phyloP scores from a whole-genome alignment of 192 early-diverging fungal species.

The Pilaira anomala region DNA sequence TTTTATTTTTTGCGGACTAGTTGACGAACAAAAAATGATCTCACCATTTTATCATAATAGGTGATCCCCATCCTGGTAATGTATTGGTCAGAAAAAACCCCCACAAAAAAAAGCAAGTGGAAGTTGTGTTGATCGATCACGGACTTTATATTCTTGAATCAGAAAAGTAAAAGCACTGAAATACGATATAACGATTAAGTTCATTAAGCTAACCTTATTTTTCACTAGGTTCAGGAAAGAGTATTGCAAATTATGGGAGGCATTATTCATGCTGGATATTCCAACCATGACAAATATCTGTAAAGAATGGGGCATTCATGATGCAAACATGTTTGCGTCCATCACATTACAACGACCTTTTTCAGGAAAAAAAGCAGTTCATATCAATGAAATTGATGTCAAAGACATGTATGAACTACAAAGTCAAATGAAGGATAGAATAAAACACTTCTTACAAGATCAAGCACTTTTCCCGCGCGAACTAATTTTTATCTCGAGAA shows the following conservation, averaged over 20 bases:
- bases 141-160: conserved; percentile 85
- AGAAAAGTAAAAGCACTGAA: conserved; percentile 19
- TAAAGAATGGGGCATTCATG: conserved; percentile 65
- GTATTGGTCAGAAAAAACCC: conserved; percentile 75
- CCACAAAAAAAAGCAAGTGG: conserved; percentile 32
- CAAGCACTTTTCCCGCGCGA: conserved; percentile 77
- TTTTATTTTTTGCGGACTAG: too few relatives aligned
- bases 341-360: conserved; percentile 68
- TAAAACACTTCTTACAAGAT: conserved; percentile 67
- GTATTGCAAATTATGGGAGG: conserved; percentile 85
- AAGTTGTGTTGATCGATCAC: conserved; percentile 78
- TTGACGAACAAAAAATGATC: not conserved
- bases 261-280: conserved; percentile 74
- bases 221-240: conserved; percentile 59
- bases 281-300: conserved; percentile 61
- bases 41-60: conserved; percentile 16
- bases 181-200: too few relatives aligned
- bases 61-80: conserved; percentile 83
- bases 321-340: conserved; percentile 66
- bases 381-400: conserved; percentile 32
- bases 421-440: conserved; percentile 67
- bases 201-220: not conserved
- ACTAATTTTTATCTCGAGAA: conserved; percentile 85
- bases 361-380: conserved; percentile 48
- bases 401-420: conserved; percentile 72